Conservation (phyloP, 2,329 filamentous ascomycete species). For the Ophidiomyces ophidiicola region DNA sequence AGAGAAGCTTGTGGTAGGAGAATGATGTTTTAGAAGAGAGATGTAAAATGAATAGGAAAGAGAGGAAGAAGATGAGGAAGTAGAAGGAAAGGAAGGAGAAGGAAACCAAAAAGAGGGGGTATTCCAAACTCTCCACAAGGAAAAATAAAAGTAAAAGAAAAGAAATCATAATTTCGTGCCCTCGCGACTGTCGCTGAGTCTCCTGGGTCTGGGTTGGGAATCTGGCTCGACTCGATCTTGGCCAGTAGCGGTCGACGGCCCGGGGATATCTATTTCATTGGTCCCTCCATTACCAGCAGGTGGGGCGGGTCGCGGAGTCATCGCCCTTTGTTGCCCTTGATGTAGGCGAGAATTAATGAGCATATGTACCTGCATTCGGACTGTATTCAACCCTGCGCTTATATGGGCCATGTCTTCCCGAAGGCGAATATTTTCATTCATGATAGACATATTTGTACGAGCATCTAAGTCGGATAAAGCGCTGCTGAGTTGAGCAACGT, state of each 20-base stretch:
- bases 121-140: no score
- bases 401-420: constrained; percentile 52
- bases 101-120: no score
- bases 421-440: constrained; percentile 50
- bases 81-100: no score
- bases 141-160: not conserved
- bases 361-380: constrained; percentile 52
- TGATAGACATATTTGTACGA: constrained; percentile 48
- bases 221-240: constrained; percentile 16
- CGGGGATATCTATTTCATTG: constrained; percentile 4
- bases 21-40: no score
- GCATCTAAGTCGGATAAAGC: constrained; percentile 49
- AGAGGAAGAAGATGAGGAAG: no score
- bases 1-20: no score
- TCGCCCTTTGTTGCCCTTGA: constrained; percentile 23
- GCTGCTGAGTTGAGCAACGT: constrained; percentile 43
- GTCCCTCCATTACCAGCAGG: constrained; percentile 11
- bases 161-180: constrained; percentile 27
- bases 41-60: no score
- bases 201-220: constrained; percentile 19
- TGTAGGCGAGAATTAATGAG: constrained; percentile 47
- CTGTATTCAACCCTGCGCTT: constrained; percentile 46
- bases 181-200: constrained; percentile 32
- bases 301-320: constrained; percentile 4
- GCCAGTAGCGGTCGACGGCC: constrained; percentile 14